Evolutionary conservation across 345 rosid species (phyloP).

Genomic region (Camelina laxa): DNA sequence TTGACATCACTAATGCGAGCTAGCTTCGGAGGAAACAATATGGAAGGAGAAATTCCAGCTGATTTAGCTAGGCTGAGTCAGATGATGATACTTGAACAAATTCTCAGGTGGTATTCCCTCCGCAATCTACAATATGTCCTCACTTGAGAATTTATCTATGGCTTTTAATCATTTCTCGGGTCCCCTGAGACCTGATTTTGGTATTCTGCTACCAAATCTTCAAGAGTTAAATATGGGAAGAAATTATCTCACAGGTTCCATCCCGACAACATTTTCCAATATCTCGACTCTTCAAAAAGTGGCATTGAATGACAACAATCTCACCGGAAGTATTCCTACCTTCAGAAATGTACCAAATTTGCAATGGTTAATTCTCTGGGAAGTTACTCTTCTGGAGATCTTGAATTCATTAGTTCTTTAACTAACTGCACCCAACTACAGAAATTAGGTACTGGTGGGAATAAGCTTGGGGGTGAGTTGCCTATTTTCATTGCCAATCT

Average conservation of each 20-base stretch:
- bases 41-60: neutral
- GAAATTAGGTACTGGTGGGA: neutral
- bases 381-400: neutral
- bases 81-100: fast-evolving
- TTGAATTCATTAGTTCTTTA: neutral
- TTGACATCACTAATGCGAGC: neutral
- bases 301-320: neutral
- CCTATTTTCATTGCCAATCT: neutral
- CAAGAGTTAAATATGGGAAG: fast-evolving
- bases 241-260: neutral
- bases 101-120: neutral
- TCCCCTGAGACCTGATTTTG: neutral
- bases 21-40: fast-evolving
- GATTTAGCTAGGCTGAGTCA: neutral
- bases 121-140: neutral
- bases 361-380: neutral
- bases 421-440: neutral
- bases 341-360: neutral
- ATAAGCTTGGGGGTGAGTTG: neutral
- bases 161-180: neutral
- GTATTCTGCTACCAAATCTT: neutral
- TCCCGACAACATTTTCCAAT: neutral
- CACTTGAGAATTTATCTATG: neutral
- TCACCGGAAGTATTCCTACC: neutral
- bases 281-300: neutral